Evolutionary conservation across 2,329 filamentous ascomycete genomes (phyloP), one percentile per base, ranked within the genome.

Genomic region (Juglanconis sp.): DNA sequence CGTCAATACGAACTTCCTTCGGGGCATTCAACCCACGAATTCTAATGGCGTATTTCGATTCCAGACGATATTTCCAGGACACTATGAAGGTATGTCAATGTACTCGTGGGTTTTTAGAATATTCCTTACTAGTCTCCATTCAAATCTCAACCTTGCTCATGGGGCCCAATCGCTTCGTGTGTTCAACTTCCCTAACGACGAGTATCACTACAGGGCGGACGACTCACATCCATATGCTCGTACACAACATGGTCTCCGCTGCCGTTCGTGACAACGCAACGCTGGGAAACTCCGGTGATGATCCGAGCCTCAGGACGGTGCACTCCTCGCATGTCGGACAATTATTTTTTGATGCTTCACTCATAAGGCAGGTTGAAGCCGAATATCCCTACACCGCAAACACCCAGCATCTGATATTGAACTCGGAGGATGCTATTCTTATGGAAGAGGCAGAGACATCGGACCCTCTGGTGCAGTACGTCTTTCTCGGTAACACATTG

Each of bases 21-120:
- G 78, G 17, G 78, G 77, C 24, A 71, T 79, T 55, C 77, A 79
- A 64, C 60, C 70, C 46, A 77, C 73, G 34, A 72, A 79, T 65
- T 40, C 57, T 0, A 68, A 75, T 2, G 78, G 78, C 49, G 72
- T 78, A 2, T 71, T 72, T 7, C 68, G 72, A 46, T 79, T 80
- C 47, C 7, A 17, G 44, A 47, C 44, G 44, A 4, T 47, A 4
- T 11, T 47, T 8, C 44, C 44, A 11, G 44, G 44, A 4, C 44
- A 47, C 44, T 47, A 47, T 24, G 24, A 24, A 24, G 24, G 24
- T 24, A 31, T 10, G 24, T 24, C 24, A 24, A 24, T 24, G 2
- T 24, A 24, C 24, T 24, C 24, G 24, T 24, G 24, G 24, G 24
- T 24, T 24, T 24, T 24, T 24, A 24, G 24, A 24, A 2, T 24